A percentile compares a stretch with the other conserved stretches of the same genome.
phyloP scores from a whole-genome alignment of 1,284 basidiomycete genomes.

The Fomitiporia mediterranea region DNA sequence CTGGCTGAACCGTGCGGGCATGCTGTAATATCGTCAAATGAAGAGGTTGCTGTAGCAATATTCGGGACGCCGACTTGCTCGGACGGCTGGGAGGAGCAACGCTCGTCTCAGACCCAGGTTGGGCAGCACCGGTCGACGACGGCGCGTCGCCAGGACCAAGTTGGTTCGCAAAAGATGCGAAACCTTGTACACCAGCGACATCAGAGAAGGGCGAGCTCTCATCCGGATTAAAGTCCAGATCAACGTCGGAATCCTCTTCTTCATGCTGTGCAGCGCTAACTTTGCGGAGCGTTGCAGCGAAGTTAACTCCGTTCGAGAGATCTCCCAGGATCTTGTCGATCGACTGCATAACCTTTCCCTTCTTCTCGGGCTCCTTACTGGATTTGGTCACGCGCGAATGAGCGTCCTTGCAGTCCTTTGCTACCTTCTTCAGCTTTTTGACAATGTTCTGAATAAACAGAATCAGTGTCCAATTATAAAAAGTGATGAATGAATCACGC shows the following conservation, averaged over 20 bases:
- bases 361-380: conserved; percentile 13
- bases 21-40: conserved; percentile 40
- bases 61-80: conserved; percentile 27
- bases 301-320: conserved; percentile 34
- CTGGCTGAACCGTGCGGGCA: conserved; percentile 28
- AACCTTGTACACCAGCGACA: conserved; percentile 29
- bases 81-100: conserved; percentile 25
- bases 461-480: conserved; percentile 4
- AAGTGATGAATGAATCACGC: conserved; percentile 28
- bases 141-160: conserved; percentile 14
- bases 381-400: conserved; percentile 40
- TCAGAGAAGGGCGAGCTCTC: conserved; percentile 31
- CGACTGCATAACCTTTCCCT: conserved; percentile 17
- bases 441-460: conserved; percentile 58
- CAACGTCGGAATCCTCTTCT: conserved; percentile 64
- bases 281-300: conserved; percentile 50
- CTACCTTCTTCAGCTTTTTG: conserved; percentile 74
- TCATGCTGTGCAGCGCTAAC: conserved; percentile 35
- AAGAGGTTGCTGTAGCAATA: conserved; percentile 34
- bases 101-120: conserved; percentile 9
- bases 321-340: conserved; percentile 24
- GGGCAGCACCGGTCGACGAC: not conserved
- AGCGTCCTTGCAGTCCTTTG: conserved; percentile 69
- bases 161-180: conserved; percentile 27
- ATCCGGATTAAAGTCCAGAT: conserved; percentile 62